These are phyloP conservation scores for Combretum micranthum DNA, from an alignment of 345 rosid genomes.

Conservation along the genomic window DNA sequence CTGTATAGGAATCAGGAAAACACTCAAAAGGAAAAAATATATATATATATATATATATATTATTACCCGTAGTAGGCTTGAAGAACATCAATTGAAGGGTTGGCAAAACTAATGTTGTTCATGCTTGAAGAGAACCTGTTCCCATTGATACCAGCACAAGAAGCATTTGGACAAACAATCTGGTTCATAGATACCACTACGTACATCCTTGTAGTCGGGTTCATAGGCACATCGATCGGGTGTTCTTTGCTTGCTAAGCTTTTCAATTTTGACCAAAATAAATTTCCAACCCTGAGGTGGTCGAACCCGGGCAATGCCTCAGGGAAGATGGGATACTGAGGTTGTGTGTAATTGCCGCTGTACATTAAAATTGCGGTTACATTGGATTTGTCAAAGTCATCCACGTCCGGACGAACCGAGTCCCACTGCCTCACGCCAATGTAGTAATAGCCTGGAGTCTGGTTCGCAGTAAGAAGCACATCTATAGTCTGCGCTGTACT, in stretches of 20 bases:
- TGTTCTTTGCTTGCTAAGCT: conserved; percentile 21
- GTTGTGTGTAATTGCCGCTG: conserved; percentile 2
- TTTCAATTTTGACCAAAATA: conserved; percentile 19
- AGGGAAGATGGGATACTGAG: conserved; percentile 8
- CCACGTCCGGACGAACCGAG: neutral
- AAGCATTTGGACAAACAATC: conserved; percentile 11
- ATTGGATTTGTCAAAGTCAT: neutral
- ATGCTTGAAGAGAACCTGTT: conserved; percentile 33
- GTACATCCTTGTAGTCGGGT: conserved; percentile 11
- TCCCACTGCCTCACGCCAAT: conserved; percentile 12
- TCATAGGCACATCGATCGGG: conserved; percentile 23
- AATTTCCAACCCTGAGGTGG: conserved; percentile 17
- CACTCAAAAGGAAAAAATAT: too few species aligned
- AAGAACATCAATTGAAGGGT: conserved; percentile 23
- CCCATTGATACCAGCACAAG: conserved; percentile 26
- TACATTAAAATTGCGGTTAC: conserved; percentile 12
- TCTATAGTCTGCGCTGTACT: conserved; percentile 29
- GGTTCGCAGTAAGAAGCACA: conserved; percentile 19
- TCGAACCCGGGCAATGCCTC: conserved; percentile 3
- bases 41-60: too few species aligned
- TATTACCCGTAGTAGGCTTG: conserved; percentile 25
- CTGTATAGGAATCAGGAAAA: too few species aligned
- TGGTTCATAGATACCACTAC: conserved; percentile 11
- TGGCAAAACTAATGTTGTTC: conserved; percentile 38
- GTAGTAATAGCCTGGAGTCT: conserved; percentile 13